These are phyloP conservation scores for Candida succiphila DNA, from an alignment of 805 yeast genomes.

Conservation along the genomic window DNA sequence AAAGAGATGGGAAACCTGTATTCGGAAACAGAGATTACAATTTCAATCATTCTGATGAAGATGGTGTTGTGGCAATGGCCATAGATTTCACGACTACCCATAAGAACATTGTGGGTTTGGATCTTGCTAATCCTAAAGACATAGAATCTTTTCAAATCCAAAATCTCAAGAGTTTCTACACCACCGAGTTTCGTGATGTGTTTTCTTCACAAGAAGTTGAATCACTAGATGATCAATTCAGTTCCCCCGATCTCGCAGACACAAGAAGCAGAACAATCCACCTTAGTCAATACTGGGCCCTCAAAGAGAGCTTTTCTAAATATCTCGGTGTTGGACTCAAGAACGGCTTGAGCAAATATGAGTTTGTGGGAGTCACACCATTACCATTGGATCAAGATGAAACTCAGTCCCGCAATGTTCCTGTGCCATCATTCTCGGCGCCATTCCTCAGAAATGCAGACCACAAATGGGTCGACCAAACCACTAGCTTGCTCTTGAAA, in stretches of 20 bases:
- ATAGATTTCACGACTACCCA: conserved; percentile 21
- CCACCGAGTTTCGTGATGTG: conserved; percentile 16
- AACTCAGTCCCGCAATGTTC: not conserved
- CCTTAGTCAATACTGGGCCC: conserved; percentile 63
- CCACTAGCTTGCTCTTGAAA: too few relatives aligned
- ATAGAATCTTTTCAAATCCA: conserved; percentile 11
- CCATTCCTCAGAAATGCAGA: not conserved
- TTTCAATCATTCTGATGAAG: conserved; percentile 56
- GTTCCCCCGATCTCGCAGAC: conserved; percentile 2
- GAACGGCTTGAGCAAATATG: conserved; percentile 15
- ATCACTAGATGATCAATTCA: conserved; percentile 15
- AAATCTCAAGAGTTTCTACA: conserved; percentile 12
- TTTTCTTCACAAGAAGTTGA: conserved; percentile 16
- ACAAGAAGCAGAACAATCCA: conserved; percentile 7
- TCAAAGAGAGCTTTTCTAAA: conserved; percentile 71
- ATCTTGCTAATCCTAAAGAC: conserved; percentile 30
- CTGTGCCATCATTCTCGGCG: not conserved
- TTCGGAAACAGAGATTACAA: conserved; percentile 21
- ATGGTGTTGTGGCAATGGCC: conserved; percentile 35
- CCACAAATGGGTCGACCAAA: not conserved
- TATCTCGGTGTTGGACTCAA: conserved; percentile 51
- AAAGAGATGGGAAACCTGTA: conserved; percentile 49
- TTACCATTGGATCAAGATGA: not conserved
- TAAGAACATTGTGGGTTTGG: conserved; percentile 30
- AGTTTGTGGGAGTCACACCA: conserved; percentile 7